Percentiles rank a stretch among this genome's conserved stretches.
Evolutionary conservation across 768 basidiomycete species (phyloP).

Genomic region (Mrakia gelida): DNA sequence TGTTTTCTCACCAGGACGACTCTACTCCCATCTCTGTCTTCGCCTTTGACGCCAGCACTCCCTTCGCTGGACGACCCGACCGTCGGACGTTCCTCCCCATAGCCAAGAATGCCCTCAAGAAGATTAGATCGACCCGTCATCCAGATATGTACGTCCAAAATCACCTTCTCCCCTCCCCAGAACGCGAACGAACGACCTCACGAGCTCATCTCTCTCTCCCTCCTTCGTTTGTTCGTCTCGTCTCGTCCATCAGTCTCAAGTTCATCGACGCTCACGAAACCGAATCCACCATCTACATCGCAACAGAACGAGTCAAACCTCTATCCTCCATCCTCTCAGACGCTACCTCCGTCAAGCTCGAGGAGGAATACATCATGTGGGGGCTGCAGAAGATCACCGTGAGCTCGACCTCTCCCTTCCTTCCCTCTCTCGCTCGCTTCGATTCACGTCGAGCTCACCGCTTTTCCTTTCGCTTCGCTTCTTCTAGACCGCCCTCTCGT

Average conservation of each 20-base stretch:
- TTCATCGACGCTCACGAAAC: slow-evolving; percentile 92
- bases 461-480: neutral
- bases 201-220: neutral
- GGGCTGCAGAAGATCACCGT: slow-evolving; percentile 86
- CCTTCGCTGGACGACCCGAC: slow-evolving; percentile 46
- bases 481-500: slow-evolving; percentile 73
- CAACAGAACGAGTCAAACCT: slow-evolving; percentile 89
- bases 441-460: neutral
- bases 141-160: slow-evolving; percentile 62
- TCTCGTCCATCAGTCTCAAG: slow-evolving; percentile 54
- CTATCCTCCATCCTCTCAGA: slow-evolving; percentile 58
- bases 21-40: slow-evolving; percentile 80
- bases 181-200: neutral
- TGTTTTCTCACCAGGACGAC: slow-evolving; percentile 72
- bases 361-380: slow-evolving; percentile 89
- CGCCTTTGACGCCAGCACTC: slow-evolving; percentile 65
- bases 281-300: slow-evolving; percentile 78
- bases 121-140: slow-evolving; percentile 84
- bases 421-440: neutral
- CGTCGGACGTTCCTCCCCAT: slow-evolving; percentile 64
- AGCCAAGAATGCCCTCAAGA: slow-evolving; percentile 83
- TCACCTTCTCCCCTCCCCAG: neutral
- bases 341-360: slow-evolving; percentile 50
- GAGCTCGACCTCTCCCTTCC: slow-evolving; percentile 40
- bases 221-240: neutral